Evolutionary conservation across 1,139 yeast species (phyloP).

Genomic region (Scheffersomyces titani): DNA sequence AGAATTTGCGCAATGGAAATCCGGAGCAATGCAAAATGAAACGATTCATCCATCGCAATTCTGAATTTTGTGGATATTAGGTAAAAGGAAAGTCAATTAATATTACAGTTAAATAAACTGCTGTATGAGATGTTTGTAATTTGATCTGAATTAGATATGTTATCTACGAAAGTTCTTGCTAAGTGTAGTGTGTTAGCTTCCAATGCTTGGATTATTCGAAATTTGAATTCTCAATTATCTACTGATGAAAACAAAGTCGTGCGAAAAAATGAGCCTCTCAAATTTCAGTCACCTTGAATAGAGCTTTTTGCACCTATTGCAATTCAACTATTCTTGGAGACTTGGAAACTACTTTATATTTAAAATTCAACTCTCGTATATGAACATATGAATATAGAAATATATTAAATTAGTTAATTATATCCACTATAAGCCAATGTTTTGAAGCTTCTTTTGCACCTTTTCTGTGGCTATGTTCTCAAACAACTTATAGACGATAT

Average conservation of each 20-base stretch:
- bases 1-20: constrained; percentile 26
- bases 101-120: background rate
- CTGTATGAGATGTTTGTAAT: background rate
- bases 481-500: constrained; percentile 5
- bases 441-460: background rate
- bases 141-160: background rate
- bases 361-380: background rate
- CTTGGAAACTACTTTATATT: background rate
- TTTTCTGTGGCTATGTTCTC: background rate
- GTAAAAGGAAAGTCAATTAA: background rate
- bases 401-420: too few relatives aligned
- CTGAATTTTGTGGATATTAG: background rate
- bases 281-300: background rate
- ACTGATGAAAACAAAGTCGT: background rate
- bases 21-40: constrained; percentile 24
- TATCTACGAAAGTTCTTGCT: background rate
- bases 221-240: background rate
- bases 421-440: background rate
- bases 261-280: background rate
- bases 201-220: background rate
- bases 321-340: background rate
- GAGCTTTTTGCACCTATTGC: background rate
- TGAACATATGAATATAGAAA: background rate
- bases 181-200: background rate
- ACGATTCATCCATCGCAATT: constrained; percentile 20